Evolutionary conservation across 2,329 filamentous ascomycete species (phyloP), one percentile per base, ranked within the genome.

Genomic region (Aurifilum marmelostoma): DNA sequence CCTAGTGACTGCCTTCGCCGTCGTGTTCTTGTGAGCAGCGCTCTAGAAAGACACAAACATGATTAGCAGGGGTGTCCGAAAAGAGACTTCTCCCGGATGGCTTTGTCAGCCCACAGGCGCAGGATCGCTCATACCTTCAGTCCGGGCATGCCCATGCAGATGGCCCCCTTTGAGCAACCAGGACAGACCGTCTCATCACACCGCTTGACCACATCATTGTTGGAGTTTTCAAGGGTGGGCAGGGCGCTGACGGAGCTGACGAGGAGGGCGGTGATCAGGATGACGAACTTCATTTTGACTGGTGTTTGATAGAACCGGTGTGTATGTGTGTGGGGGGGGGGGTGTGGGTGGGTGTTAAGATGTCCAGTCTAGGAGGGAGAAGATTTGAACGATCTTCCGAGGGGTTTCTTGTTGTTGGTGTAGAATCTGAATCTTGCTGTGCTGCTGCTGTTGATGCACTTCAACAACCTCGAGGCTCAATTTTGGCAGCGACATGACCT

Each of bases 231-330:
- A 18, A 34, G 21, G 16, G 47, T 41, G 21, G 47, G 63, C 5
- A 39, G 18, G 21, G 43, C 39, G 27, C 50, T 27, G n/a, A 52
- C 56, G 16, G 63, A 37, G 9, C 54, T n/a, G 27, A 60, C n/a
- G 56, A 68, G 62, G 62, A 68, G 32, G n/a, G 62, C 29, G 41
- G 62, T 50, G 61, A 65, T 5, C 27, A 68, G 27, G 18, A 63
- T 8, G n/a, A 43, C 32, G 6, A 34, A 34, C 41, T 68, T 61
- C 67, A 68, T 68, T 29, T 1, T 54, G 16, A 9, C 18, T 41
- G 2, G 52, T 56, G 6, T 56, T 29, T 18, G 27, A 16, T 2
- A 9, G n/a, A n/a, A n/a, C n/a, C n/a, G 11, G 11, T 34, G 6
- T 47, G 34, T 21, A 16, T 43, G 16, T 43, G n/a, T 21, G 1